These are phyloP conservation scores for Pyrus betulifolia DNA, from an alignment of 306 rosid species.

Conservation along the genomic window DNA sequence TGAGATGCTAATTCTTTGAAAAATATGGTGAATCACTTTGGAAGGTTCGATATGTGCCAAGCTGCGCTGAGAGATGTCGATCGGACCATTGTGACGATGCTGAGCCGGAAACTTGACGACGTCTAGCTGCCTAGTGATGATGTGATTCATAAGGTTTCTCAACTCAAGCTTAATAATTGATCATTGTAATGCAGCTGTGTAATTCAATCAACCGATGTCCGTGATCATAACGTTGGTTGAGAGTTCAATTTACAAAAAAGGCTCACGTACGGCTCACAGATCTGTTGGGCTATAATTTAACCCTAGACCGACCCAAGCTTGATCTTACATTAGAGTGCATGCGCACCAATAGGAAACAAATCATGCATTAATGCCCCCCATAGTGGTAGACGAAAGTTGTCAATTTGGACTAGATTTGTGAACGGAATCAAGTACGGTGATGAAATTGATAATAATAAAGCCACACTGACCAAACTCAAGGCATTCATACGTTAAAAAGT, in stretches of 20 bases:
- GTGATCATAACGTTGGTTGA: not conserved
- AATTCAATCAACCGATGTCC: not conserved
- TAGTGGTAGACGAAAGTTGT: no score
- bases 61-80: slow-evolving; percentile 14
- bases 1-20: not conserved
- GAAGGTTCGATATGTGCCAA: slow-evolving; percentile 6
- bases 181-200: not conserved
- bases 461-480: not conserved
- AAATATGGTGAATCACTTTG: not conserved
- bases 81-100: slow-evolving; percentile 2
- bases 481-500: not conserved
- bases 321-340: not conserved
- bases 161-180: not conserved
- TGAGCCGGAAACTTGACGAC: slow-evolving; percentile 18
- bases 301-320: not conserved
- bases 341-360: not conserved
- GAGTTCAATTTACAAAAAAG: not conserved
- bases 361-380: not conserved
- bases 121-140: slow-evolving; percentile 2
- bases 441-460: not conserved
- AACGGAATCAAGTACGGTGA: not conserved
- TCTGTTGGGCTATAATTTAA: not conserved
- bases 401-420: not conserved
- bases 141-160: not conserved
- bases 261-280: not conserved